phyloP scores from a whole-genome alignment of 768 basidiomycete genomes.

The Tephrocybe sp. region DNA sequence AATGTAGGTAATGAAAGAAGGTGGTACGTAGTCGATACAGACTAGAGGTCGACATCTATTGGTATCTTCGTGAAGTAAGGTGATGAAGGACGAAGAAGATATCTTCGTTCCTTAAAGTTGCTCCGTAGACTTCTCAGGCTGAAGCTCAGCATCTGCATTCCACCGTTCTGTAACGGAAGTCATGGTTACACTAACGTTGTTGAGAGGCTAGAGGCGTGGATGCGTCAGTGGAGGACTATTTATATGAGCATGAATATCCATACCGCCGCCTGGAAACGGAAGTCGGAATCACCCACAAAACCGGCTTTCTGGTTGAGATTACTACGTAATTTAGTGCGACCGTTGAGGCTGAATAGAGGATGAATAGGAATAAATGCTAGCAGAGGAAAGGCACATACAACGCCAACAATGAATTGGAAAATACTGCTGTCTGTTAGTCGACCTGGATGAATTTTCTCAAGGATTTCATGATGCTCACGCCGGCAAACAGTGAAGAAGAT shows the following conservation, averaged over 20 bases:
- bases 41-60: too few species aligned
- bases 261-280: too few species aligned
- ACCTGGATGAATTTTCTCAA: background rate
- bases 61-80: too few species aligned
- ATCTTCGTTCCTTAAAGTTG: too few species aligned
- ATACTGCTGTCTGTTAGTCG: background rate
- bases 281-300: background rate
- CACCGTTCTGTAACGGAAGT: background rate
- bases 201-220: background rate
- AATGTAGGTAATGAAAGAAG: too few species aligned
- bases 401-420: slow-evolving; percentile 1
- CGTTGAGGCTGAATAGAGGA: background rate
- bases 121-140: too few species aligned
- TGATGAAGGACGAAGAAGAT: too few species aligned
- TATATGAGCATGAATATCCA: too few species aligned
- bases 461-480: background rate
- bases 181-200: background rate
- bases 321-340: background rate
- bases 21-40: too few species aligned
- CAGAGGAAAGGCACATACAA: slow-evolving; percentile 1
- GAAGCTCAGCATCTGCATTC: background rate
- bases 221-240: too few species aligned
- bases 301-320: background rate
- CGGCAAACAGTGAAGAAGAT: background rate
- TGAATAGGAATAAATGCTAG: background rate